phyloP scores from a whole-genome alignment of 257 asterid species.

The Apocynum venetum region DNA sequence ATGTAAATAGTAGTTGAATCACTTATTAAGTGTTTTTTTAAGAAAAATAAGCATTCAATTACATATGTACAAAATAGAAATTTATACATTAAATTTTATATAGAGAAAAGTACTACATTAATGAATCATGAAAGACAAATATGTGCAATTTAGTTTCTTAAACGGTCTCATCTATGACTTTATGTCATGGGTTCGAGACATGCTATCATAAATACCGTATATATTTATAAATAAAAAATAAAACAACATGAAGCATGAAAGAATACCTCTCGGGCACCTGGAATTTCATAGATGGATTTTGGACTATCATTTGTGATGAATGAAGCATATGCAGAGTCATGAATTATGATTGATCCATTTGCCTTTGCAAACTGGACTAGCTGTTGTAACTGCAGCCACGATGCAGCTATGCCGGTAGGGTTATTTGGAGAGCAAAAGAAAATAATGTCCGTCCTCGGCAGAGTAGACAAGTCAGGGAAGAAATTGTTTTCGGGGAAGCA shows the following conservation, averaged over 20 bases:
- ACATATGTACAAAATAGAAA: no score
- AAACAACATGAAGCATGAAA: neutral
- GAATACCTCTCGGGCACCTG: slow-evolving; percentile 18
- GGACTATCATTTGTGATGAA: slow-evolving; percentile 65
- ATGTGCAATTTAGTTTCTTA: no score
- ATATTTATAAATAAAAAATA: no score
- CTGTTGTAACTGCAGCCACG: slow-evolving; percentile 52
- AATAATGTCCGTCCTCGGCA: slow-evolving; percentile 60
- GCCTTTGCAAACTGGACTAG: slow-evolving; percentile 57
- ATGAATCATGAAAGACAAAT: no score
- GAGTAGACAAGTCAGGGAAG: slow-evolving; percentile 59
- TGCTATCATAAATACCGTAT: no score
- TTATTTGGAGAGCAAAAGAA: slow-evolving; percentile 87
- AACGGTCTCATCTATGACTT: no score
- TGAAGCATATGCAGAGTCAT: slow-evolving; percentile 69
- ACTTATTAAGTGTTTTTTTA: no score
- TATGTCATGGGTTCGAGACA: no score
- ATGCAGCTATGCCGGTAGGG: slow-evolving; percentile 81
- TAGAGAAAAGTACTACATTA: no score
- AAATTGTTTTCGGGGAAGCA: slow-evolving; percentile 57
- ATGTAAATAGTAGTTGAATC: no score
- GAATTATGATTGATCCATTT: slow-evolving; percentile 72
- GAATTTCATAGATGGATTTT: slow-evolving; percentile 54
- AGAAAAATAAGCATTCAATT: no score
- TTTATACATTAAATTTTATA: no score